Conservation (phyloP, 108 stramenopile genomes). For the Fragilaria crotonensis region DNA sequence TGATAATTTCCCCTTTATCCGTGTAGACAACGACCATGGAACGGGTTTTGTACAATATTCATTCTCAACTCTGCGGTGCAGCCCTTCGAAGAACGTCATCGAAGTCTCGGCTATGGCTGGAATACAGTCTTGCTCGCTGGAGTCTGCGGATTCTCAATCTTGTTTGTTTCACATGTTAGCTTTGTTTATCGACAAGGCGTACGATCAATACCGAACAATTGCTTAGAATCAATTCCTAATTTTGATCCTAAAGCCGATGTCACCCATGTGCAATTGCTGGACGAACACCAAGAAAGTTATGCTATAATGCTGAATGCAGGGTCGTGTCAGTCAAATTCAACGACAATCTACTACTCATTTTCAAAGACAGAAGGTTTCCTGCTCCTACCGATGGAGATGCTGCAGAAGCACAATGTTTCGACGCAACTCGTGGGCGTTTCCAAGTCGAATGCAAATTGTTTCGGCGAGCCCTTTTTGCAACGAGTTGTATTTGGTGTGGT, state of each 20-base stretch:
- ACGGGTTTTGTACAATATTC: constrained; percentile 63
- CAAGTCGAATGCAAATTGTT: constrained; percentile 45
- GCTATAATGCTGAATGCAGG: background rate
- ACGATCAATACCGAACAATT: background rate
- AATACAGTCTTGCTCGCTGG: constrained; percentile 50
- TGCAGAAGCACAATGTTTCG: constrained; percentile 29
- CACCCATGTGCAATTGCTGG: constrained; percentile 32
- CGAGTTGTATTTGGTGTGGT: constrained; percentile 28
- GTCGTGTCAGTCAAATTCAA: background rate
- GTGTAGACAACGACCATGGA: constrained; percentile 31
- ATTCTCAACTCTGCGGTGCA: constrained; percentile 44
- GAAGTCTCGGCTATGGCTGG: constrained; percentile 35
- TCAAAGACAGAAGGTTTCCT: constrained; percentile 55
- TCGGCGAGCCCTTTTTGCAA: constrained; percentile 73
- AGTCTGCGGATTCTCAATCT: constrained; percentile 47
- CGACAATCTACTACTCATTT: constrained; percentile 36
- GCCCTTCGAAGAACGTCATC: constrained; percentile 41
- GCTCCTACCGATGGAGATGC: constrained; percentile 35
- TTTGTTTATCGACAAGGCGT: constrained; percentile 43
- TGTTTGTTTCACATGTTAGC: constrained; percentile 43
- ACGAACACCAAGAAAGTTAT: background rate
- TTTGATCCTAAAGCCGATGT: constrained; percentile 37
- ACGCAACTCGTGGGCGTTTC: constrained; percentile 54
- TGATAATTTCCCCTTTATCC: too few species aligned
- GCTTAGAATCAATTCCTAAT: background rate